Evolutionary conservation across 352 stramenopile genomes (phyloP).

Genomic region (Globisporangium nodosum): DNA sequence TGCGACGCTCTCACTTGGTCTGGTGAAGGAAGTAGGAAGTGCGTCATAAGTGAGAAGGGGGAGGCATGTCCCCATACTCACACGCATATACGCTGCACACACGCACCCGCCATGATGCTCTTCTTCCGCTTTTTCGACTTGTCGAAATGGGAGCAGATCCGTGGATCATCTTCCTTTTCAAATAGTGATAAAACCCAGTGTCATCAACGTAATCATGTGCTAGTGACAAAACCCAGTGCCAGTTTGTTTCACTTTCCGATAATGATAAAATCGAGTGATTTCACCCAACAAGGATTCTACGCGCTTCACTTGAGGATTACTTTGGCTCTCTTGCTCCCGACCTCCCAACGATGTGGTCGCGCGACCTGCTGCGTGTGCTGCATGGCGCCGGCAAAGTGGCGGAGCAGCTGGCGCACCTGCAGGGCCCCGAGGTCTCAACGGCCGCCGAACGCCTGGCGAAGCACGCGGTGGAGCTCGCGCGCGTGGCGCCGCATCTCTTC

Average conservation of each 20-base stretch:
- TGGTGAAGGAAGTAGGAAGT: conserved; percentile 3
- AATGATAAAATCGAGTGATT: background rate
- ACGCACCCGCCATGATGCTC: conserved; percentile 5
- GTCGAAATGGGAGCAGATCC: background rate
- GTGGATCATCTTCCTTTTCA: no score
- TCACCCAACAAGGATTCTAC: background rate
- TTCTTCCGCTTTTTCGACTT: background rate
- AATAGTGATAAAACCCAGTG: background rate
- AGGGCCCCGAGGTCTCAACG: conserved; percentile 22
- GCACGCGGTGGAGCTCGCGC: conserved; percentile 41
- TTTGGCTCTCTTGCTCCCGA: background rate
- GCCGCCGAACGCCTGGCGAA: conserved; percentile 29
- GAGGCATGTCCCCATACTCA: no score
- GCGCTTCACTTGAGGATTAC: background rate
- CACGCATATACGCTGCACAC: background rate
- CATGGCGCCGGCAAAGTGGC: conserved; percentile 63
- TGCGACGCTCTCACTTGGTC: conserved; percentile 85
- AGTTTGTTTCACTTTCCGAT: background rate
- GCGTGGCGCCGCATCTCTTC: conserved; percentile 40
- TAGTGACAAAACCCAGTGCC: background rate
- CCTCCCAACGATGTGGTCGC: conserved; percentile 47
- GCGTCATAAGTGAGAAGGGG: background rate
- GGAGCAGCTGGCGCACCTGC: conserved; percentile 37
- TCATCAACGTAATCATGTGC: no score
- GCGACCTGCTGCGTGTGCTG: conserved; percentile 63